These are phyloP conservation scores for Diplogelasinospora grovesii DNA, from an alignment of 495 filamentous ascomycete genomes.

Conservation along the genomic window DNA sequence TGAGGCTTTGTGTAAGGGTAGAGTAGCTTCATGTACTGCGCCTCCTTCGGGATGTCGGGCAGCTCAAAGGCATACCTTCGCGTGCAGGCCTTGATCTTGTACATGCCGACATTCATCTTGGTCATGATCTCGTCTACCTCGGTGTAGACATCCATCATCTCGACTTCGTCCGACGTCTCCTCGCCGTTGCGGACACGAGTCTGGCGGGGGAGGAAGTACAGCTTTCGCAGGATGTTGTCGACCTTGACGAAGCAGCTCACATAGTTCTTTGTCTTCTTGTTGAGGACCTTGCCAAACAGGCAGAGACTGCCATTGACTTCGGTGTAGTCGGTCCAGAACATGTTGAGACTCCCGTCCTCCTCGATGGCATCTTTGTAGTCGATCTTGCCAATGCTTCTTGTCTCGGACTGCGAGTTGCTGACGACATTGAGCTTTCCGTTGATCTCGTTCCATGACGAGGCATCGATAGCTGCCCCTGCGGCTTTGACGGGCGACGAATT, in stretches of 20 bases:
- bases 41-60: constrained; percentile 76
- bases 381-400: constrained; percentile 65
- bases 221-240: constrained; percentile 87
- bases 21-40: constrained; percentile 84
- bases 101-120: constrained; percentile 70
- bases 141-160: constrained; percentile 81
- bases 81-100: constrained; percentile 85
- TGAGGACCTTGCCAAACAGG: constrained; percentile 92
- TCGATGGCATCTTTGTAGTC: constrained; percentile 75
- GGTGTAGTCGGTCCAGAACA: constrained; percentile 97
- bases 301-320: constrained; percentile 89
- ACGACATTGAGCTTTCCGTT: constrained; percentile 81
- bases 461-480: constrained; percentile 54
- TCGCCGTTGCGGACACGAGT: constrained; percentile 49
- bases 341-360: constrained; percentile 80
- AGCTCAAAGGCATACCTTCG: constrained; percentile 96
- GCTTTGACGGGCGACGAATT: constrained; percentile 68
- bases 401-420: constrained; percentile 53
- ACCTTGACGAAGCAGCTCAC: constrained; percentile 94
- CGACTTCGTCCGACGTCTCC: constrained; percentile 72
- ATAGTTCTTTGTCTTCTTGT: constrained; percentile 71
- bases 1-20: constrained; percentile 79
- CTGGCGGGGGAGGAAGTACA: constrained; percentile 87
- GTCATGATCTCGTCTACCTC: constrained; percentile 85
- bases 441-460: constrained; percentile 86